Evolutionary conservation across 2,329 filamentous ascomycete genomes (phyloP).

Genomic region (Aspergillus ibericus): DNA sequence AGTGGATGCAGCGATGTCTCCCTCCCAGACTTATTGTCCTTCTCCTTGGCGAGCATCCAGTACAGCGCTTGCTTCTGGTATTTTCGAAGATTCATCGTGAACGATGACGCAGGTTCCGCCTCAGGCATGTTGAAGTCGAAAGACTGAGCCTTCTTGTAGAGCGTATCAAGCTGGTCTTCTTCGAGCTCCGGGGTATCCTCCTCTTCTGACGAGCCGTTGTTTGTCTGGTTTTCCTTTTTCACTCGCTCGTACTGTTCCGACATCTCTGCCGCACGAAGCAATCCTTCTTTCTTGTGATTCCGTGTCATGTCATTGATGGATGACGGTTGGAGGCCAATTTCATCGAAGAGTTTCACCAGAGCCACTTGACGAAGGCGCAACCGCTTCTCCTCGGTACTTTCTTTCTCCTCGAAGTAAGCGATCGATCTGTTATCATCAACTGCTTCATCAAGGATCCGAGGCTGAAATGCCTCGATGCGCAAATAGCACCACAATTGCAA

Average conservation of each 20-base stretch:
- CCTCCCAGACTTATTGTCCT: constrained; percentile 67
- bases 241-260: constrained; percentile 72
- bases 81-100: constrained; percentile 78
- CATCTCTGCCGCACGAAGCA: constrained; percentile 84
- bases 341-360: constrained; percentile 83
- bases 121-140: constrained; percentile 93
- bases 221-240: constrained; percentile 50
- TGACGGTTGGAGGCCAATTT: constrained; percentile 78
- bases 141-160: constrained; percentile 94
- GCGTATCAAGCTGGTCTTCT: constrained; percentile 87
- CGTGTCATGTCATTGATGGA: constrained; percentile 71
- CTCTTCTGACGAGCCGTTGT: constrained; percentile 56
- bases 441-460: constrained; percentile 50
- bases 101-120: constrained; percentile 77
- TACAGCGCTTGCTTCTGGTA: constrained; percentile 95
- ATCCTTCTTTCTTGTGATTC: constrained; percentile 76
- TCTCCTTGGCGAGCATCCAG: constrained; percentile 97
- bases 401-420: constrained; percentile 77
- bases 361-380: constrained; percentile 82
- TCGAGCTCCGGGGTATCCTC: constrained; percentile 91
- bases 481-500: constrained; percentile 80
- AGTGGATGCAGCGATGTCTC: constrained; percentile 90
- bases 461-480: constrained; percentile 71
- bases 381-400: constrained; percentile 80
- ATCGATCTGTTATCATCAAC: constrained; percentile 69